These are phyloP conservation scores for Corymbia citriodora DNA, from an alignment of 441 rosid species.

Conservation along the genomic window DNA sequence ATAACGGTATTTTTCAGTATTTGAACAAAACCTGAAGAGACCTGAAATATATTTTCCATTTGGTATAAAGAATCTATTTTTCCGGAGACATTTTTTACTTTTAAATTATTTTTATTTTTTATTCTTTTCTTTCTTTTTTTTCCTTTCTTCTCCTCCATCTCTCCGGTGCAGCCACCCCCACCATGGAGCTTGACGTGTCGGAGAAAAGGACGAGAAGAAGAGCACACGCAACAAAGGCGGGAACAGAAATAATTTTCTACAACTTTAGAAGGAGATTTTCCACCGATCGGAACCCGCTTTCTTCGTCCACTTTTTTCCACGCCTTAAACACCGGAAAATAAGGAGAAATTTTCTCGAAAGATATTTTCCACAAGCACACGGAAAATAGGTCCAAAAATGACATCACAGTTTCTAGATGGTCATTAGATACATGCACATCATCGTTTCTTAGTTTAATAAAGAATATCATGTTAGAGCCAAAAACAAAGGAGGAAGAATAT, in stretches of 20 bases:
- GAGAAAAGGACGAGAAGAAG: not conserved
- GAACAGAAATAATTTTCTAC: rapidly evolving
- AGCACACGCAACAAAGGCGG: rapidly evolving
- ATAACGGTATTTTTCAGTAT: rapidly evolving
- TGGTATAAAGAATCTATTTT: too few species aligned
- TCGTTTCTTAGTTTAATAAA: too few species aligned
- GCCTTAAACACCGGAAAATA: rapidly evolving
- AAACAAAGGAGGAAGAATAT: too few species aligned
- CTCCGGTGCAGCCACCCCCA: not conserved
- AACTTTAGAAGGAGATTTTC: not conserved
- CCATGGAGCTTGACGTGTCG: not conserved
- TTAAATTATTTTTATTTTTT: too few species aligned
- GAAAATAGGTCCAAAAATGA: too few species aligned
- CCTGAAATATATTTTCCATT: rapidly evolving
- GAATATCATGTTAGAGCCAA: too few species aligned
- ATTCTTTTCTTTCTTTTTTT: too few species aligned
- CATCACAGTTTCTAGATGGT: too few species aligned
- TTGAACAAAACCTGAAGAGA: rapidly evolving
- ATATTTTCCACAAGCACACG: rapidly evolving
- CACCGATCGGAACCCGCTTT: rapidly evolving
- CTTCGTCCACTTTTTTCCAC: not conserved
- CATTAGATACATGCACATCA: too few species aligned
- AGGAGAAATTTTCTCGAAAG: rapidly evolving
- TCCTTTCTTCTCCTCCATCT: rapidly evolving
- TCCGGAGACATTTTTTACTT: too few species aligned